These are phyloP conservation scores for Musa acuminata DNA, from an alignment of 176 grass and related monocot genomes.

Conservation along the genomic window DNA sequence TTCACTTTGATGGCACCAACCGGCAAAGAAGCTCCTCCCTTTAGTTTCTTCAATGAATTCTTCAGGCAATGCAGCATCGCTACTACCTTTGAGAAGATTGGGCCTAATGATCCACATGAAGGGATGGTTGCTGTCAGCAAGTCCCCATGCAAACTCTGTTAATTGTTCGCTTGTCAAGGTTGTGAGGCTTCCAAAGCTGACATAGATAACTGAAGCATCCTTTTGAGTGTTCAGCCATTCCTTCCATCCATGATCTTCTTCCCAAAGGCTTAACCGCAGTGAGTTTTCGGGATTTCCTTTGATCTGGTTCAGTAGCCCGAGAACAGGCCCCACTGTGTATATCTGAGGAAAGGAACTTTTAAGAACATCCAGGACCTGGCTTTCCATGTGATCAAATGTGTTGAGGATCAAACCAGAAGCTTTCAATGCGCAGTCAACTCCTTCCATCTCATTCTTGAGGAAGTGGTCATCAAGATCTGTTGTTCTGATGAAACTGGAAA, in stretches of 20 bases:
- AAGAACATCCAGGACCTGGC: background rate
- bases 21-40: background rate
- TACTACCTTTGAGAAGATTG: background rate
- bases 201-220: background rate
- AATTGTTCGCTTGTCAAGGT: background rate
- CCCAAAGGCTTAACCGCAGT: background rate
- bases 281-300: background rate
- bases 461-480: background rate
- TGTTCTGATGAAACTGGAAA: constrained; percentile 1
- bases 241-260: background rate
- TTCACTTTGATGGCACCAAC: background rate
- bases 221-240: background rate
- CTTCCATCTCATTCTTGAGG: background rate
- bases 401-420: background rate
- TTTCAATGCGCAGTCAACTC: background rate
- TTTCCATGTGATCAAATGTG: background rate
- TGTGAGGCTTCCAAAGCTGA: constrained; percentile 2
- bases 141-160: background rate
- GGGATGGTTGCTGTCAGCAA: background rate
- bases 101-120: constrained; percentile 3
- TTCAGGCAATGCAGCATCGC: background rate
- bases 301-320: background rate
- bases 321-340: background rate
- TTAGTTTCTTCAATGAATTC: background rate
- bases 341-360: background rate